A percentile compares a stretch with the other conserved stretches of the same genome.
phyloP scores from a whole-genome alignment of 2,329 filamentous ascomycete species.

The Arthroderma sp. region DNA sequence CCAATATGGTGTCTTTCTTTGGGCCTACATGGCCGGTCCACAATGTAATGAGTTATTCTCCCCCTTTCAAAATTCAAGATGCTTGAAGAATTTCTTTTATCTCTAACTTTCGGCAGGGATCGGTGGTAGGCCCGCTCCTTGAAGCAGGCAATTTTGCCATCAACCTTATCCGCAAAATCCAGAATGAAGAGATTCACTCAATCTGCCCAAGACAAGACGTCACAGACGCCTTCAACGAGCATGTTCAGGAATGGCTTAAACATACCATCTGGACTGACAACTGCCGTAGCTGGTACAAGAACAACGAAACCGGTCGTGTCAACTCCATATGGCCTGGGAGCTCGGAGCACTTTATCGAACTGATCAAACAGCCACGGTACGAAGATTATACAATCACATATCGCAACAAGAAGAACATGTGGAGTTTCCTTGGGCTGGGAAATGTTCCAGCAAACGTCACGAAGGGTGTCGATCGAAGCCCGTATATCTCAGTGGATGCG shows the following conservation, averaged over 20 bases:
- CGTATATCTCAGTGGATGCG: slow-evolving; percentile 23
- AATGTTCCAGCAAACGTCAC: slow-evolving; percentile 21
- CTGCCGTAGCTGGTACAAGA: slow-evolving; percentile 24
- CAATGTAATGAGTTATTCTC: slow-evolving; percentile 25
- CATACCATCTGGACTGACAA: slow-evolving; percentile 21
- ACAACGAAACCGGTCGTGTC: slow-evolving; percentile 32
- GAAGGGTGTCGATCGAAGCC: slow-evolving; percentile 19
- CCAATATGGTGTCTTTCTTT: slow-evolving; percentile 26
- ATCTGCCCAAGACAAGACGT: slow-evolving; percentile 20
- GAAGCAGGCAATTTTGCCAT: slow-evolving; percentile 22
- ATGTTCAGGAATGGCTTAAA: slow-evolving; percentile 24
- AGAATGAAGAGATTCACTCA: slow-evolving; percentile 24
- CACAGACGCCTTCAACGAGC: slow-evolving; percentile 27
- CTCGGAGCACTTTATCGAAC: slow-evolving; percentile 39
- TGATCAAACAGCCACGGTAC: slow-evolving; percentile 31
- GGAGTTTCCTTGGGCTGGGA: slow-evolving; percentile 26
- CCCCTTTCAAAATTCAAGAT: not conserved
- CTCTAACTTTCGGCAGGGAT: slow-evolving; percentile 20
- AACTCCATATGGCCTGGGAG: slow-evolving; percentile 41
- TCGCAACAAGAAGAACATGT: slow-evolving; percentile 18
- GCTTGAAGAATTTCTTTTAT: no score
- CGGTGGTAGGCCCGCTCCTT: slow-evolving; percentile 15
- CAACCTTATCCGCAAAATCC: slow-evolving; percentile 23
- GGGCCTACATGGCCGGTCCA: slow-evolving; percentile 33
- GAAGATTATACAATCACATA: slow-evolving; percentile 35